Base-by-base conservation (phyloP, 2,329 filamentous ascomycete genomes). In the Davidsoniella eucalypti region DNA sequence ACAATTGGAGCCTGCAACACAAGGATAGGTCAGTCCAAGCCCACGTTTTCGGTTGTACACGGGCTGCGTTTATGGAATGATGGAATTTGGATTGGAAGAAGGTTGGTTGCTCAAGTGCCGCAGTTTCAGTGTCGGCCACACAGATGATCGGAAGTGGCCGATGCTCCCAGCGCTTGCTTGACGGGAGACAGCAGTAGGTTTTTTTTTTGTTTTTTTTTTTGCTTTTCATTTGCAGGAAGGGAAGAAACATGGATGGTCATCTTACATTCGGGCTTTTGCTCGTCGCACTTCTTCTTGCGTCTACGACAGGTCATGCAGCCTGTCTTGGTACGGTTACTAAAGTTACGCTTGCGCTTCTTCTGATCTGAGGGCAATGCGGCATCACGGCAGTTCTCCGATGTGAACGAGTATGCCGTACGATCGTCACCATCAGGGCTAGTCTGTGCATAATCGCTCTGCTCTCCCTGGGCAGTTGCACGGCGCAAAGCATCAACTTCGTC, bases 271-370 rank as follows among this genome's bases (percentile, higher is more conserved):
- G 92, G 92, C 64, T 94, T 93, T 49, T 76, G 76, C 68, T 96
- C 92, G 61, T 96, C 90, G 61, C 92, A 96, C 67, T 96, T 96
- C 78, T 96, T 96, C 74, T 96, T 96, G 53, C 90, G 76, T 61
- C 78, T 78, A 54, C 90, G 76, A 63, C 90, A 96, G 5, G 90
- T 96, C 65, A 94, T 78, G 63, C 90, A 96, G 29, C 88, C 87
- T 8, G 88, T 95, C 67, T 96, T 96, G 17, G 90, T 95, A 53
- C 90, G 76, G 64, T 95, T 94, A 67, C 87, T 94, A 60, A 95
- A 96, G 60, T 86, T 85, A 38, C 82, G 73, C 64, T 85, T 85
- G 45, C 81, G 68, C 63, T 82, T 83, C 64, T 83, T 83, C 3
- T 74, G 69, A 56, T 81, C 77, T 4, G 73, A 72, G 58, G 78